These are phyloP conservation scores for Amanita pseudoporphyria DNA, from an alignment of 768 basidiomycete genomes.

Conservation along the genomic window DNA sequence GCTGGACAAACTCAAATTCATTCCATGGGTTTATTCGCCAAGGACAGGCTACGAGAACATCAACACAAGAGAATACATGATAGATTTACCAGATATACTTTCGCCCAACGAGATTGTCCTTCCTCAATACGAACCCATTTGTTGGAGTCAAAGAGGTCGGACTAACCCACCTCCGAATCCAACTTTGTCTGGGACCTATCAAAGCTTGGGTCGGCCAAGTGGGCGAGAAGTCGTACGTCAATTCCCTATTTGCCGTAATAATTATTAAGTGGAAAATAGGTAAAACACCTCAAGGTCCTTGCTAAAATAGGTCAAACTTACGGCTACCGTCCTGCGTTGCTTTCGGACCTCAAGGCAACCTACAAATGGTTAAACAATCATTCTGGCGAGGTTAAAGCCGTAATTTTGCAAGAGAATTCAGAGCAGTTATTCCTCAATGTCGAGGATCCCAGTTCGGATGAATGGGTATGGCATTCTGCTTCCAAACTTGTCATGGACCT, in stretches of 20 bases:
- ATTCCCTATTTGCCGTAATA: neutral
- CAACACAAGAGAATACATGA: slow-evolving; percentile 17
- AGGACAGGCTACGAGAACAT: slow-evolving; percentile 12
- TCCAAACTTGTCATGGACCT: no score
- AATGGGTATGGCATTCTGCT: no score
- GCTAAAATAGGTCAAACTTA: slow-evolving; percentile 19
- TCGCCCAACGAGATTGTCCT: slow-evolving; percentile 29
- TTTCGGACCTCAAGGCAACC: slow-evolving; percentile 30
- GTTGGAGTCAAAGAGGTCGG: slow-evolving; percentile 39
- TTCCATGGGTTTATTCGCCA: slow-evolving; percentile 23
- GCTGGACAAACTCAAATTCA: slow-evolving; percentile 28
- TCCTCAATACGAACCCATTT: slow-evolving; percentile 27
- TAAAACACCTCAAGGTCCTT: no score
- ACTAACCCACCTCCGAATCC: slow-evolving; percentile 21
- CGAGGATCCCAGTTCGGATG: no score
- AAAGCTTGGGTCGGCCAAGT: slow-evolving; percentile 26
- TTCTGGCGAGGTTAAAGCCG: slow-evolving; percentile 11
- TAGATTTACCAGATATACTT: slow-evolving; percentile 22
- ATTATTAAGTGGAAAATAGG: slow-evolving; percentile 31
- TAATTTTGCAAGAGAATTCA: slow-evolving; percentile 13
- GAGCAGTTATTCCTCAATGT: no score
- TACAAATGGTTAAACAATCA: slow-evolving; percentile 33
- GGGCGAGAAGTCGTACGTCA: neutral
- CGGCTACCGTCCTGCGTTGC: slow-evolving; percentile 18
- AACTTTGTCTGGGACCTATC: slow-evolving; percentile 20